phyloP scores from a whole-genome alignment of 768 basidiomycete species.

The Lepiota venenata region DNA sequence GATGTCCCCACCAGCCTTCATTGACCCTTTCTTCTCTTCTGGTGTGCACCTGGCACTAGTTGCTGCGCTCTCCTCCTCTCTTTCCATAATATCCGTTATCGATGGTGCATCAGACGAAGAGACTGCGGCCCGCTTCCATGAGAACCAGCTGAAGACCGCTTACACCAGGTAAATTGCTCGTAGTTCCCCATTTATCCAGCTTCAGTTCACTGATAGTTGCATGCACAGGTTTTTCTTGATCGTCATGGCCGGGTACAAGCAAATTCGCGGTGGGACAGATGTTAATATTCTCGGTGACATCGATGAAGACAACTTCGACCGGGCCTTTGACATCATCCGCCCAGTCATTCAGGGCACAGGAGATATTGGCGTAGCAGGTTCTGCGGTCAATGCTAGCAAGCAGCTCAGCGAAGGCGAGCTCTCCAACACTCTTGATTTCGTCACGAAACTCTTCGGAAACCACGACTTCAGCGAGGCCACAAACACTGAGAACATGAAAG shows the following conservation, averaged over 20 bases:
- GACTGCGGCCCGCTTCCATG: constrained; percentile 28
- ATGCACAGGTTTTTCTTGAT: constrained; percentile 41
- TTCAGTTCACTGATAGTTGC: neutral
- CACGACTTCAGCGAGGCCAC: constrained; percentile 15
- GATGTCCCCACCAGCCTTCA: constrained; percentile 29
- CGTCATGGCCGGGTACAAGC: constrained; percentile 48
- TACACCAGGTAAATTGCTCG: constrained; percentile 28
- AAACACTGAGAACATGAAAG: constrained; percentile 18
- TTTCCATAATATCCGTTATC: constrained; percentile 33
- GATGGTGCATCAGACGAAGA: constrained; percentile 26
- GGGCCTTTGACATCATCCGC: constrained; percentile 42
- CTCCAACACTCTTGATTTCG: constrained; percentile 17
- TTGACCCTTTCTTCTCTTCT: constrained; percentile 43
- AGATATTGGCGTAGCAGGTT: neutral
- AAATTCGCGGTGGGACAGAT: constrained; percentile 38
- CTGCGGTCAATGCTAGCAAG: constrained; percentile 18
- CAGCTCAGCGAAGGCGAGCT: constrained; percentile 18
- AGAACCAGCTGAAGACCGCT: constrained; percentile 25
- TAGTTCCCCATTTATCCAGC: neutral
- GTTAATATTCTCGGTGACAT: constrained; percentile 37
- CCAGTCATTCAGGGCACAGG: constrained; percentile 20
- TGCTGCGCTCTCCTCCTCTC: constrained; percentile 33
- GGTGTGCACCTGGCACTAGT: constrained; percentile 40
- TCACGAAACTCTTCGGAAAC: constrained; percentile 19
- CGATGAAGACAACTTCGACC: constrained; percentile 44